Evolutionary conservation across 352 stramenopile species (phyloP).

Genomic region (Globisporangium lucens): DNA sequence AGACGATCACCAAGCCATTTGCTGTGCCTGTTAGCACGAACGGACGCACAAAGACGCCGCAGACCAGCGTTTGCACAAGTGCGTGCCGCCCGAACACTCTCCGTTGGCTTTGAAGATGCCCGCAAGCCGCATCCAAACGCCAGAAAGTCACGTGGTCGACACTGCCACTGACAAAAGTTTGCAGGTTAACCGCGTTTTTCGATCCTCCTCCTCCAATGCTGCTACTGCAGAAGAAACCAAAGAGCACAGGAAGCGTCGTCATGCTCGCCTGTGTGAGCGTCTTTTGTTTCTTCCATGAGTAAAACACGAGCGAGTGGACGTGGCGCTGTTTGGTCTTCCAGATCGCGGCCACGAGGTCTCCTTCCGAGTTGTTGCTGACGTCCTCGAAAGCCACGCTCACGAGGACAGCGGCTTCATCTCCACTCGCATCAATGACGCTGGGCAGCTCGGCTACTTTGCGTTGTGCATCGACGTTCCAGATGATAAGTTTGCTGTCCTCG

Average conservation of each 20-base stretch:
- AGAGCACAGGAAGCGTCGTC: constrained; percentile 53
- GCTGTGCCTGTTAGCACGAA: constrained; percentile 58
- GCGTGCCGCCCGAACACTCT: constrained; percentile 68
- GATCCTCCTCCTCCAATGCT: neutral
- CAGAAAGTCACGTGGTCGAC: constrained; percentile 71
- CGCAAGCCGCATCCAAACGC: constrained; percentile 42
- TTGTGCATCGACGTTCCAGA: constrained; percentile 33
- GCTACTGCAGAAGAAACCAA: constrained; percentile 41
- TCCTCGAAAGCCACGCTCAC: constrained; percentile 30
- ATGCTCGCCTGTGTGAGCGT: constrained; percentile 36
- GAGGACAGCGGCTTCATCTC: constrained; percentile 12
- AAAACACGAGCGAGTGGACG: constrained; percentile 45
- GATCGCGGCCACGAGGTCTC: constrained; percentile 46
- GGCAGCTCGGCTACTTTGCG: constrained; percentile 29
- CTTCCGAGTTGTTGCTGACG: constrained; percentile 17
- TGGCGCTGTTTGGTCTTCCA: constrained; percentile 38
- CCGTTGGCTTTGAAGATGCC: constrained; percentile 46
- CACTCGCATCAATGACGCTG: constrained; percentile 1
- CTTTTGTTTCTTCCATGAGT: constrained; percentile 36
- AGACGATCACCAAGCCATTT: constrained; percentile 49
- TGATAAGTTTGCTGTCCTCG: constrained; percentile 26
- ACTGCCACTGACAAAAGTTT: constrained; percentile 58
- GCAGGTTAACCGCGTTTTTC: neutral
- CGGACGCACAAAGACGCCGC: constrained; percentile 31
- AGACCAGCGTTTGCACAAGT: constrained; percentile 45